Evolutionary conservation across 2,329 filamentous ascomycete species (phyloP).

Genomic region (Calonectria crousiana): DNA sequence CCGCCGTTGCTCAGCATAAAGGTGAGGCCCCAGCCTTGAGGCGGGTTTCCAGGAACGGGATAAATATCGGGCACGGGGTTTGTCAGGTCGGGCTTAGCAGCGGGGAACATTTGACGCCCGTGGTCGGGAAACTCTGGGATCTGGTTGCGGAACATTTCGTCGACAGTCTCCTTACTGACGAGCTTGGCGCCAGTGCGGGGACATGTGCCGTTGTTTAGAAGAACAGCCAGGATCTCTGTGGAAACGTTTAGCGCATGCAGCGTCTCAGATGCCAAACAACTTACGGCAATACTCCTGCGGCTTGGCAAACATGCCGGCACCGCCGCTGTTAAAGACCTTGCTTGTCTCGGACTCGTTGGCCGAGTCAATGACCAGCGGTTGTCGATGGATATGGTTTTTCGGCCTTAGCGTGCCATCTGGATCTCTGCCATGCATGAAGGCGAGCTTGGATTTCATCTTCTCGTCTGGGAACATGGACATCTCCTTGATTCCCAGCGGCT

Average conservation of each 20-base stretch:
- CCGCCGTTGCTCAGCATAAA: constrained; percentile 66
- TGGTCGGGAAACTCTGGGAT: constrained; percentile 68
- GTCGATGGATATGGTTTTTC: constrained; percentile 64
- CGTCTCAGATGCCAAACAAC: constrained; percentile 35
- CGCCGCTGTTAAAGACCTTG: constrained; percentile 68
- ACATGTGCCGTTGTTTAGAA: constrained; percentile 74
- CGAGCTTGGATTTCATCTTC: constrained; percentile 67
- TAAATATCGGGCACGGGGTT: constrained; percentile 65
- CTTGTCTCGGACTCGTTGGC: constrained; percentile 53
- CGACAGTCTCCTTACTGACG: constrained; percentile 68
- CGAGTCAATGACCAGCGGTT: constrained; percentile 55
- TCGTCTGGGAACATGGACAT: constrained; percentile 68
- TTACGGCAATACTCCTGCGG: constrained; percentile 71
- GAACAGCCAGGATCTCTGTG: constrained; percentile 68
- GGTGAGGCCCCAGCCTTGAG: constrained; percentile 74
- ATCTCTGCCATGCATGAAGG: constrained; percentile 67
- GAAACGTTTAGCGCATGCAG: not conserved
- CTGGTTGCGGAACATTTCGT: constrained; percentile 75
- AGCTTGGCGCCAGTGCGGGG: constrained; percentile 67
- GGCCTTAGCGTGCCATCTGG: constrained; percentile 55
- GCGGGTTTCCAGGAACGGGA: constrained; percentile 55
- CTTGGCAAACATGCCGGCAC: constrained; percentile 70
- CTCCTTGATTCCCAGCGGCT: constrained; percentile 60
- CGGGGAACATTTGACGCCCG: constrained; percentile 56
- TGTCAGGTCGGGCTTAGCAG: constrained; percentile 61